Conservation (phyloP, 139 green algal genomes). For the Chlorella sorokiniana region DNA sequence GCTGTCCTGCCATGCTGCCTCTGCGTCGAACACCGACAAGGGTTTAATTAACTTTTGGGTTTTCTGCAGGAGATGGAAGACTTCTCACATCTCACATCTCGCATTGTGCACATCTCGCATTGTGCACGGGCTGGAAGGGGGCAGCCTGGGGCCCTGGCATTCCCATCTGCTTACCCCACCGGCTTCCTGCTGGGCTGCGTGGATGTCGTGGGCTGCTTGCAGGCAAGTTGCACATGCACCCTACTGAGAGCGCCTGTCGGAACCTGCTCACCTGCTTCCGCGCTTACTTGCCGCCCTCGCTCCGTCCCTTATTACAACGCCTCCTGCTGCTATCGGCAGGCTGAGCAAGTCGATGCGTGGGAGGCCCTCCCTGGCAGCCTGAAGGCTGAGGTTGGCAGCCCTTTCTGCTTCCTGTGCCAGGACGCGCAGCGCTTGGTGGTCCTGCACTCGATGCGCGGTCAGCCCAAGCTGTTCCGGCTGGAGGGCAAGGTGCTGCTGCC, state of each 20-base stretch:
- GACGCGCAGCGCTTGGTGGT: conserved; percentile 40
- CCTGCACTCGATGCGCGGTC: conserved; percentile 37
- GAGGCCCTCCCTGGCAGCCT: conserved; percentile 37
- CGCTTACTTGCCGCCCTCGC: neutral
- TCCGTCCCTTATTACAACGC: neutral
- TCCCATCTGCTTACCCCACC: conserved; percentile 51
- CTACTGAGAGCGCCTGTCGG: neutral
- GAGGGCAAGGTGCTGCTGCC: conserved; percentile 3
- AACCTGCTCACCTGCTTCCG: too few relatives aligned
- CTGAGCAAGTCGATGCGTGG: conserved; percentile 45
- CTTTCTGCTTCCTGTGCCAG: conserved; percentile 61
- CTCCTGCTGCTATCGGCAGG: conserved; percentile 8
- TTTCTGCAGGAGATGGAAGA: conserved; percentile 48
- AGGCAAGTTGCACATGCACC: conserved; percentile 1
- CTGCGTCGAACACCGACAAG: neutral
- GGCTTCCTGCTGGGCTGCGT: conserved; percentile 63
- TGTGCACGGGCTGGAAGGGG: conserved; percentile 45
- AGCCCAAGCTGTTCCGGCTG: conserved; percentile 42
- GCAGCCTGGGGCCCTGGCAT: neutral
- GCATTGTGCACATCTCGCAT: conserved; percentile 41
- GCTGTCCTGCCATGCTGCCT: neutral
- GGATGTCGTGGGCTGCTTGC: conserved; percentile 53
- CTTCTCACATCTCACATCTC: too few relatives aligned
- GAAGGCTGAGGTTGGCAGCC: conserved; percentile 34
- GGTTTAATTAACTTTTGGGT: neutral